Evolutionary conservation across 306 rosid genomes (phyloP).

Genomic region (Hylodesmum podocarpum): DNA sequence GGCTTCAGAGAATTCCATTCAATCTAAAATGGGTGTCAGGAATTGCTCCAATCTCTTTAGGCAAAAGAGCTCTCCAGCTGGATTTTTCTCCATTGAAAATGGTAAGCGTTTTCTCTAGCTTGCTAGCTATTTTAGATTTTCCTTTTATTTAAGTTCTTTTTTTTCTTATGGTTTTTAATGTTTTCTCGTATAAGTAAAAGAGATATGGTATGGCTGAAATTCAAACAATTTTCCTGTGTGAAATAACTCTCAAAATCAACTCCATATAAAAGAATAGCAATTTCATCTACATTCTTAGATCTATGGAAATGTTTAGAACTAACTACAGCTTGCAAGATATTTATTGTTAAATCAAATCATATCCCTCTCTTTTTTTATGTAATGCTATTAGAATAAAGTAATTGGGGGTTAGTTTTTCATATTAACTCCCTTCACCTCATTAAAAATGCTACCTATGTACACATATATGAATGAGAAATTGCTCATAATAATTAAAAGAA

Average conservation of each 20-base stretch:
- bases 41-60: conserved; percentile 54
- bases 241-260: neutral
- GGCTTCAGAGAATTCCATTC: conserved; percentile 32
- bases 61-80: conserved; percentile 75
- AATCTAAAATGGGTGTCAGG: conserved; percentile 41
- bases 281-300: neutral
- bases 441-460: neutral
- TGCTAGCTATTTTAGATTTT: neutral
- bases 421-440: neutral
- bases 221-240: neutral
- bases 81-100: conserved; percentile 55
- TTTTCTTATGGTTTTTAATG: neutral
- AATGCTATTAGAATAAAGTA: neutral
- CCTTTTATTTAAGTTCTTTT: neutral
- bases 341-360: neutral
- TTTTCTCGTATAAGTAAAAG: neutral
- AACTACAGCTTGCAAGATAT: neutral
- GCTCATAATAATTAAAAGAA: neutral
- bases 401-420: neutral
- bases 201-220: conserved; percentile 2
- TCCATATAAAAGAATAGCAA: neutral
- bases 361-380: neutral
- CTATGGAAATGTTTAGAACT: neutral
- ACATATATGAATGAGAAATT: neutral
- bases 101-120: conserved; percentile 44